phyloP scores from a whole-genome alignment of 2,329 filamentous ascomycete species.

The Phoma herbarum region DNA sequence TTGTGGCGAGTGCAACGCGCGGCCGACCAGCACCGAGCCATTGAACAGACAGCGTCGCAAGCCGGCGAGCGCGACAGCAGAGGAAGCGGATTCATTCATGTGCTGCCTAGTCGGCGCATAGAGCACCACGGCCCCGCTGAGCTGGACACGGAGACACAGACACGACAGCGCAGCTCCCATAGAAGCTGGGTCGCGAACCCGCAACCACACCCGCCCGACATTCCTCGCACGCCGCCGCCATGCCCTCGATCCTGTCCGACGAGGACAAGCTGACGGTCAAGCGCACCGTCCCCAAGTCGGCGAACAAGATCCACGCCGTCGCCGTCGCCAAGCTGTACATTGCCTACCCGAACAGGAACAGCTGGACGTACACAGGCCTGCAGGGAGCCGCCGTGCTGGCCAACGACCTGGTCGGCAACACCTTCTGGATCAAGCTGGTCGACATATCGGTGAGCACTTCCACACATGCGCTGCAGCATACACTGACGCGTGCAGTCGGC shows the following conservation, averaged over 20 bases:
- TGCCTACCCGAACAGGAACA: slow-evolving; percentile 82
- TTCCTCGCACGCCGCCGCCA: slow-evolving; percentile 37
- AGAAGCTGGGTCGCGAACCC: not conserved
- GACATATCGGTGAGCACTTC: slow-evolving; percentile 85
- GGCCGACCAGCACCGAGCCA: slow-evolving; percentile 18
- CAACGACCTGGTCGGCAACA: slow-evolving; percentile 93
- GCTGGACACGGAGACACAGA: no score
- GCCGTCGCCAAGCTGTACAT: slow-evolving; percentile 94
- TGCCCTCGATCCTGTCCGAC: slow-evolving; percentile 79
- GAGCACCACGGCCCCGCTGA: slow-evolving; percentile 38
- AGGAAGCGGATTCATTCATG: slow-evolving; percentile 35
- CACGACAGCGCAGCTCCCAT: slow-evolving; percentile 19
- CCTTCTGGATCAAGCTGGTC: slow-evolving; percentile 97
- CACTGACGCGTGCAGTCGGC: slow-evolving; percentile 55
- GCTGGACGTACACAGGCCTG: slow-evolving; percentile 94
- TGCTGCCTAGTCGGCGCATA: slow-evolving; percentile 39
- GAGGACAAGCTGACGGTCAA: slow-evolving; percentile 97
- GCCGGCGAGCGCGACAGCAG: slow-evolving; percentile 22
- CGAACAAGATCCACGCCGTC: slow-evolving; percentile 97
- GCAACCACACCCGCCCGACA: slow-evolving; percentile 10
- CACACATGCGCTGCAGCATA: not conserved
- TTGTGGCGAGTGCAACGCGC: slow-evolving; percentile 33
- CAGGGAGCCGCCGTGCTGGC: slow-evolving; percentile 91
- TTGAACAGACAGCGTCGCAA: slow-evolving; percentile 14
- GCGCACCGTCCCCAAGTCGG: slow-evolving; percentile 88